These are phyloP conservation scores for Sistotremastrum niveocremeum DNA, from an alignment of 768 basidiomycete genomes.

Conservation along the genomic window DNA sequence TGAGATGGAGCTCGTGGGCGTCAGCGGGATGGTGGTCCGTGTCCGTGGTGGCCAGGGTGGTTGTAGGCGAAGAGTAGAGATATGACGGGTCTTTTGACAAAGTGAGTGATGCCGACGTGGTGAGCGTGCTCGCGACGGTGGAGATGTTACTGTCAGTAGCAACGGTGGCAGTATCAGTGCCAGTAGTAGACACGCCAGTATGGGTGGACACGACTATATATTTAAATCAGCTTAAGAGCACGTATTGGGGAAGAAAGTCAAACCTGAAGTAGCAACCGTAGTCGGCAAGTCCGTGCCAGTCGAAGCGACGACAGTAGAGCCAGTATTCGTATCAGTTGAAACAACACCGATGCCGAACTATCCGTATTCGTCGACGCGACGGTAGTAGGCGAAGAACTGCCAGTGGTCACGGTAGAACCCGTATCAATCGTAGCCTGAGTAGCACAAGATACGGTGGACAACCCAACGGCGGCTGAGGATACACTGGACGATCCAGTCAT, in stretches of 20 bases:
- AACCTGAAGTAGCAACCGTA: conserved; percentile 1
- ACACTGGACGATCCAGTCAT: conserved; percentile 2
- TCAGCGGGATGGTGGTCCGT: conserved; percentile 10
- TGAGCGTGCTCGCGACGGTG: conserved; percentile 13
- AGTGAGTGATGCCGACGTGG: conserved; percentile 3
- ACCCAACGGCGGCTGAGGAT: no score
- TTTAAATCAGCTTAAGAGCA: conserved; percentile 4
- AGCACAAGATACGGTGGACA: no score
- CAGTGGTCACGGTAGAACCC: no score
- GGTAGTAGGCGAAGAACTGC: no score
- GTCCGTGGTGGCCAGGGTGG: conserved; percentile 10
- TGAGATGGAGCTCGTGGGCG: conserved; percentile 5
- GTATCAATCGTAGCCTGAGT: no score
- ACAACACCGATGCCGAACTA: no score
- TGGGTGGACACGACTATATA: background rate
- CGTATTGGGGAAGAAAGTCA: conserved; percentile 2
- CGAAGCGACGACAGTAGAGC: background rate
- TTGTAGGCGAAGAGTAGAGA: conserved; percentile 2
- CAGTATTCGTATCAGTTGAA: no score
- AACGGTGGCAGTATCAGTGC: conserved; percentile 1
- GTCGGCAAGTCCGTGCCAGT: conserved; percentile 1
- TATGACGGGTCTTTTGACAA: background rate
- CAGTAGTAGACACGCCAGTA: conserved; percentile 1
- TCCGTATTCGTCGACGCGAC: no score
- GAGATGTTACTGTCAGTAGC: conserved; percentile 17